Evolutionary conservation across 1,284 basidiomycete species (phyloP), one percentile per base, ranked within the genome.

Genomic region (Boletellus sp.): DNA sequence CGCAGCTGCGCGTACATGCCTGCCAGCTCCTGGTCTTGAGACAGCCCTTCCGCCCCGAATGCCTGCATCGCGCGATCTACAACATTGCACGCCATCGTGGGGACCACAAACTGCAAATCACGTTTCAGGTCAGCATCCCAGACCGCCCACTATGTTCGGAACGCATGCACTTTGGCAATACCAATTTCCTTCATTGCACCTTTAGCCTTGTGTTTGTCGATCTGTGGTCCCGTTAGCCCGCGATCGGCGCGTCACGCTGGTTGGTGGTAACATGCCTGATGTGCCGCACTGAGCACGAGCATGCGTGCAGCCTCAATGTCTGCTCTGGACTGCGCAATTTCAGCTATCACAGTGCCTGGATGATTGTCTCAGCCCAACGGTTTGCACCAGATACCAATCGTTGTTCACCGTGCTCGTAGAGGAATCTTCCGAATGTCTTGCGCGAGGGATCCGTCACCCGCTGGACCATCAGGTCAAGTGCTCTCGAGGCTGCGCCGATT

Each of bases 161-260:
- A 26, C 43, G 16, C 8, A 16, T 39, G 49, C 53, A 91, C 94
- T 80, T 99, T 99, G 52, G 93, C 92, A 59, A 97, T 92, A 38
- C 92, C 95, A 64, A 99, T 99, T 70, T 98, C 96, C 71, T 95
- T 95, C 72, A 97, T 69, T 0, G 97, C 96, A 38, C 91, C 94
- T 70, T 98, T 99, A 4, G 96, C 92, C 58, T 89, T 84, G 65
- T 82, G 75, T 60, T 85, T 86, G 74, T 98, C 95, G 55, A 98
- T 95, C 88, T 92, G 46, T 21, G 40, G 24, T n/a, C 8, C n/a
- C 35, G 15, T 64, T n/a, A 60, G 58, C 21, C n/a, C 7, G 5
- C 26, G 28, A 21, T 24, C 18, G 1, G 19, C 30, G 3, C 13
- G 13, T n/a, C n/a, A 45, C 16, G 19, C 26, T 26, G 32, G 44